These are phyloP conservation scores for Lentinula raphanica DNA, from an alignment of 768 basidiomycete genomes.

Conservation along the genomic window DNA sequence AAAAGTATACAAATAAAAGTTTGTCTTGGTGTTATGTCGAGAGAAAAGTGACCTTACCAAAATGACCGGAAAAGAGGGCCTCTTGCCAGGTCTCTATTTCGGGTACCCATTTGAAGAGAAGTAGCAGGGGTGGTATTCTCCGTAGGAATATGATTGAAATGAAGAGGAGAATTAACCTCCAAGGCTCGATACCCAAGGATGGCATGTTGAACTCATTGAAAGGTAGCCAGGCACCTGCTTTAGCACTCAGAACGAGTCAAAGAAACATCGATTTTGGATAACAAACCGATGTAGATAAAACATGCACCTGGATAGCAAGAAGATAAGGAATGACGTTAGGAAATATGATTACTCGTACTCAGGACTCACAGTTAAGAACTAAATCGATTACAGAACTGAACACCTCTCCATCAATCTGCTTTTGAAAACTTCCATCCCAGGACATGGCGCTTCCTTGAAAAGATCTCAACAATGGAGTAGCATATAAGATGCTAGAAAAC, in stretches of 20 bases:
- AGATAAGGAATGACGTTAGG: too few relatives aligned
- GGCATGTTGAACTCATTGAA: conserved; percentile 53
- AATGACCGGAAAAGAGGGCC: conserved; percentile 89
- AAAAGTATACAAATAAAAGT: background rate
- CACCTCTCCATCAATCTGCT: conserved; percentile 74
- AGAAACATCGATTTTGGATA: too few relatives aligned
- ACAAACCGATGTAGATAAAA: conserved; percentile 65
- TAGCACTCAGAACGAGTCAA: background rate
- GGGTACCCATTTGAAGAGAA: conserved; percentile 79
- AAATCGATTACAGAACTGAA: conserved; percentile 92
- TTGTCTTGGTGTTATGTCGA: too few relatives aligned
- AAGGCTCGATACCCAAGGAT: conserved; percentile 58
- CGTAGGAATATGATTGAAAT: conserved; percentile 68
- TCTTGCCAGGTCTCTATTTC: conserved; percentile 83
- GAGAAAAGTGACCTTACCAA: conserved; percentile 50
- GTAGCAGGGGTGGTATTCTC: conserved; percentile 72
- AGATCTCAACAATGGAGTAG: background rate
- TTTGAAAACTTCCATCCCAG: conserved; percentile 84
- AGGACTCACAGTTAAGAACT: conserved; percentile 57
- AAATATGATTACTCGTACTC: too few relatives aligned
- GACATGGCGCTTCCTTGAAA: conserved; percentile 78
- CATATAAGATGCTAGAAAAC: background rate
- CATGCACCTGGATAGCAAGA: conserved; percentile 33
- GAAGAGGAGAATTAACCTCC: conserved; percentile 66
- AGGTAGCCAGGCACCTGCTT: conserved; percentile 79